These are phyloP conservation scores for Phytopythium delawarense DNA, from an alignment of 352 stramenopile species.

Conservation along the genomic window DNA sequence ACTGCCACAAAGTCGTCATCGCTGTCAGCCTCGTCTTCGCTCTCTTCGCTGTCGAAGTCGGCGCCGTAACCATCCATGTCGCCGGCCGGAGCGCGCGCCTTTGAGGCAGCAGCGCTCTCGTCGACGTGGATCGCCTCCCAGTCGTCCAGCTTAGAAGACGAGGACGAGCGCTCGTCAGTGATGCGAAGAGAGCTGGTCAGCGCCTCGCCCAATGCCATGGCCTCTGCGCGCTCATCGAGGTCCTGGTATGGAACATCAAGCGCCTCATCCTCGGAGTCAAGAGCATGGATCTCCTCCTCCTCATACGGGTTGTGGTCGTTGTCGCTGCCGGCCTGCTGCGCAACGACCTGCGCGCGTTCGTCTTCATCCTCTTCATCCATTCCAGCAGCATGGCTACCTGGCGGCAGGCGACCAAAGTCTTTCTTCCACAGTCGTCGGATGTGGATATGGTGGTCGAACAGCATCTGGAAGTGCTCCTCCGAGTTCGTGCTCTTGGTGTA, in stretches of 20 bases:
- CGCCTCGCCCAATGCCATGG: constrained; percentile 9
- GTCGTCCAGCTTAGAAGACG: constrained; percentile 18
- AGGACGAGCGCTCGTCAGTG: constrained; percentile 9
- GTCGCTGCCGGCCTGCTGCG: neutral
- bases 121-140: constrained; percentile 21
- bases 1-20: constrained; percentile 6
- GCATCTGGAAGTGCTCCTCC: constrained; percentile 71
- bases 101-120: constrained; percentile 12
- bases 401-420: constrained; percentile 75
- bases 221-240: constrained; percentile 12
- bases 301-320: constrained; percentile 8
- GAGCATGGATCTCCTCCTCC: constrained; percentile 8
- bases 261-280: constrained; percentile 6
- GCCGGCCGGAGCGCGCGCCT: neutral
- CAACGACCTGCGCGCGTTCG: neutral
- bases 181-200: constrained; percentile 16
- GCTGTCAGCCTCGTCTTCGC: constrained; percentile 29
- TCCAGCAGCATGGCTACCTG: constrained; percentile 13
- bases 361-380: constrained; percentile 11
- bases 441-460: constrained; percentile 77
- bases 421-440: constrained; percentile 79
- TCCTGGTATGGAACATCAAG: constrained; percentile 8
- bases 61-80: constrained; percentile 54
- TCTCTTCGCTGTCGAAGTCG: constrained; percentile 67
- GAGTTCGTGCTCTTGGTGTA: constrained; percentile 41